Percentiles rank a stretch among this genome's conserved stretches.
phyloP scores from a whole-genome alignment of 2,329 filamentous ascomycete genomes.

The Alternaria sp. region DNA sequence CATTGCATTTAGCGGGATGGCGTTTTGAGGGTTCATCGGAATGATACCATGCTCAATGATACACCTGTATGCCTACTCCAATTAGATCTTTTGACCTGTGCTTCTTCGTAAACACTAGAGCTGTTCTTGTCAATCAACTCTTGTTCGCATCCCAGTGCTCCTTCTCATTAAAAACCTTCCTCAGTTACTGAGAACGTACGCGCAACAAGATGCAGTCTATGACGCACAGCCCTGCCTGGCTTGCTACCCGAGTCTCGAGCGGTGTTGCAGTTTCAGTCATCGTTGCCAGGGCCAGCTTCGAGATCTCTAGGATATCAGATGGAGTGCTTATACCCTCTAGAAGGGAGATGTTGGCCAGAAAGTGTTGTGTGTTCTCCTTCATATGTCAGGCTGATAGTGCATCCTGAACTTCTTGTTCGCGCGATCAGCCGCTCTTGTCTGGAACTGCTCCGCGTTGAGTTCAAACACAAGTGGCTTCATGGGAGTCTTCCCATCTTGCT shows the following conservation, averaged over 20 bases:
- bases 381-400: slow-evolving; percentile 79
- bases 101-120: not conserved
- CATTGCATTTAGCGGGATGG: slow-evolving; percentile 26
- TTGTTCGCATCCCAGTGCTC: not conserved
- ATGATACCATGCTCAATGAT: slow-evolving; percentile 20
- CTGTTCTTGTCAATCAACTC: not conserved
- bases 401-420: slow-evolving; percentile 92
- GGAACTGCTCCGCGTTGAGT: slow-evolving; percentile 85
- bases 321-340: not conserved
- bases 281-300: too few relatives aligned
- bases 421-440: slow-evolving; percentile 81
- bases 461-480: slow-evolving; percentile 75
- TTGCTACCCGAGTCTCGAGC: too few relatives aligned
- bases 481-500: slow-evolving; percentile 29
- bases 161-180: not conserved
- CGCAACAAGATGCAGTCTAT: not conserved
- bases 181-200: not conserved
- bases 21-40: slow-evolving; percentile 13
- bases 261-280: not conserved
- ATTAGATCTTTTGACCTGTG: not conserved
- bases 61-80: not conserved
- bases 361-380: slow-evolving; percentile 43
- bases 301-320: not conserved
- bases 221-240: too few relatives aligned
- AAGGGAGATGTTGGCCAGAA: not conserved